phyloP scores from a whole-genome alignment of 108 stramenopile species.

The Mayamaea pseudoterrestris region DNA sequence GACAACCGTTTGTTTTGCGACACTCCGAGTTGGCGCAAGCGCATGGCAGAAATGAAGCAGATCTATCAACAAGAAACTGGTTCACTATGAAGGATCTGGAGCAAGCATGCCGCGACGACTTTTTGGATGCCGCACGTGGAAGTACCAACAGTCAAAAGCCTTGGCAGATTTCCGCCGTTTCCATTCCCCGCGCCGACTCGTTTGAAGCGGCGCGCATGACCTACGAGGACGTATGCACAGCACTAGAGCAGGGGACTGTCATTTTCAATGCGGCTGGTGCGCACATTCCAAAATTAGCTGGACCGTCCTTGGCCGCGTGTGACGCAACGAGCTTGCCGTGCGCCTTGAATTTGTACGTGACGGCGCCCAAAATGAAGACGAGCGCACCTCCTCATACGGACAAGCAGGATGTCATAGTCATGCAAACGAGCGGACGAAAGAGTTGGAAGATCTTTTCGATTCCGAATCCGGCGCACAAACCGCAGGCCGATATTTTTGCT shows the following conservation, averaged over 20 bases:
- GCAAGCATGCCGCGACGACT: conserved; percentile 58
- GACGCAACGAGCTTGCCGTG: conserved; percentile 73
- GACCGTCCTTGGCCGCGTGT: conserved; percentile 53
- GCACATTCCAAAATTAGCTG: conserved; percentile 71
- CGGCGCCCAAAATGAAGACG: conserved; percentile 58
- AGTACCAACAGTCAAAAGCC: conserved; percentile 69
- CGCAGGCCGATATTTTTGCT: conserved; percentile 75
- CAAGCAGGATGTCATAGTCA: conserved; percentile 86
- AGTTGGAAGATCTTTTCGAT: conserved; percentile 65
- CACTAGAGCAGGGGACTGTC: conserved; percentile 70
- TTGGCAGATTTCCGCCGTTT: conserved; percentile 62
- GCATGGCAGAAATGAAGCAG: no score
- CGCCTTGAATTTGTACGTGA: conserved; percentile 81
- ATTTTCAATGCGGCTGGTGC: conserved; percentile 79
- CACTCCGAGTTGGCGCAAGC: conserved; percentile 20
- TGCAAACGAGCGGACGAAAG: conserved; percentile 82
- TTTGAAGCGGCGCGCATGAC: conserved; percentile 78
- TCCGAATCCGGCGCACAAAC: conserved; percentile 47
- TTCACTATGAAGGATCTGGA: conserved; percentile 58
- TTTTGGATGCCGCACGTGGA: conserved; percentile 69
- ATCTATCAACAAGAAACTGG: conserved; percentile 15
- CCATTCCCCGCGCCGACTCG: conserved; percentile 49
- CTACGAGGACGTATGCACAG: conserved; percentile 39
- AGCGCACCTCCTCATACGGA: conserved; percentile 92
- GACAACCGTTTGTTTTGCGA: conserved; percentile 51